Percentiles rank a stretch among this genome's conserved stretches.
These are phyloP conservation scores for Botrytis deweyae DNA, from an alignment of 2,329 filamentous ascomycete genomes.

Conservation along the genomic window DNA sequence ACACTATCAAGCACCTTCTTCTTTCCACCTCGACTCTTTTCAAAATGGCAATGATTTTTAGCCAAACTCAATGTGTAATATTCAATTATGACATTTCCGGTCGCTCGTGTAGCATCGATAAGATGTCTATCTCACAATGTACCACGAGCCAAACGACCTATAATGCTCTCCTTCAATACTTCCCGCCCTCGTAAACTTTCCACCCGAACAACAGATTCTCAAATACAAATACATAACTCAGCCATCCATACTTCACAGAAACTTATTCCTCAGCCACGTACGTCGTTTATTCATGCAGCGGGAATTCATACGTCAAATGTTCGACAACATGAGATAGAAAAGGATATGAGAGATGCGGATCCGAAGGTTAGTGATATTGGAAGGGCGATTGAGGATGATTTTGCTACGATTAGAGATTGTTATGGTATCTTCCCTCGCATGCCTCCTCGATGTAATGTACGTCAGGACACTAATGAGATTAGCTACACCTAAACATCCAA, in stretches of 20 bases:
- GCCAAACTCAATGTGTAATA: constrained; percentile 33
- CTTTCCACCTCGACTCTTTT: constrained; percentile 25
- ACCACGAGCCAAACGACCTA: constrained; percentile 23
- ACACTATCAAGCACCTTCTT: constrained; percentile 23
- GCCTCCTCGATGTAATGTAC: background rate
- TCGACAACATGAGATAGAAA: constrained; percentile 11
- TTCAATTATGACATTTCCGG: constrained; percentile 33
- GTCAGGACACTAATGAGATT: constrained; percentile 9
- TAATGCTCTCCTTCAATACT: constrained; percentile 17
- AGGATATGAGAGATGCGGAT: constrained; percentile 39
- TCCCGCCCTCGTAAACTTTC: constrained; percentile 11
- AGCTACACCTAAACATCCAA: constrained; percentile 56
- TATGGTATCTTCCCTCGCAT: constrained; percentile 48
- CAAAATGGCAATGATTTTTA: constrained; percentile 24
- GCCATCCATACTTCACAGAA: constrained; percentile 7
- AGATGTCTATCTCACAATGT: constrained; percentile 33
- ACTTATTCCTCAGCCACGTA: background rate
- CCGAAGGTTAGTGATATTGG: constrained; percentile 50
- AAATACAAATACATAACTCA: constrained; percentile 14
- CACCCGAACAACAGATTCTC: background rate
- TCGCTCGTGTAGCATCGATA: constrained; percentile 34
- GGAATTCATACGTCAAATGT: constrained; percentile 10
- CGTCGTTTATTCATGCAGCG: background rate
- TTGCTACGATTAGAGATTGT: constrained; percentile 54
- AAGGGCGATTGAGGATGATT: constrained; percentile 58